Percentiles rank a stretch among this genome's conserved stretches.
Conservation (phyloP, 2,329 filamentous ascomycete species). For the Ophiosphaerella korrae region DNA sequence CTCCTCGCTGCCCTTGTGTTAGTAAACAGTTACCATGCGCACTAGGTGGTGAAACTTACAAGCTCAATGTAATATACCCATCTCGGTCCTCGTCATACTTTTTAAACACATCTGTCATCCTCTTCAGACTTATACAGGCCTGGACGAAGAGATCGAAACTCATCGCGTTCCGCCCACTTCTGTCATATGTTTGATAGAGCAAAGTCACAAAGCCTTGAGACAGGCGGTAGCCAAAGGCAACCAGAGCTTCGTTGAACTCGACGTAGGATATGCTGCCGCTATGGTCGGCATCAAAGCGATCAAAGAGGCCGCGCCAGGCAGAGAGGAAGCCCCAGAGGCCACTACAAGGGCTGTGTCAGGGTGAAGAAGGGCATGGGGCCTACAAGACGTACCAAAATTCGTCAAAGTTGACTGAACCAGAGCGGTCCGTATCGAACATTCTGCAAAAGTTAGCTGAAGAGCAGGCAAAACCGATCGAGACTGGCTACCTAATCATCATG, state of each 20-base stretch:
- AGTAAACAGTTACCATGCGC: conserved; percentile 3
- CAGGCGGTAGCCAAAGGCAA: conserved; percentile 90
- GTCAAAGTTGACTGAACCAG: conserved; percentile 87
- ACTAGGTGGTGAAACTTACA: conserved; percentile 49
- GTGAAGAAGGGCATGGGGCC: neutral
- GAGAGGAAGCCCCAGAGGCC: conserved; percentile 95
- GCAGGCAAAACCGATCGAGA: neutral
- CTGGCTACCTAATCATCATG: conserved; percentile 81
- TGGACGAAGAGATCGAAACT: conserved; percentile 95
- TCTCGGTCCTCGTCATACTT: conserved; percentile 97
- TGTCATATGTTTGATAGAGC: conserved; percentile 86
- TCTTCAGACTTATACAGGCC: conserved; percentile 92
- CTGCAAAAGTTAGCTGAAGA: conserved; percentile 40
- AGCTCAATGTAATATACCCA: conserved; percentile 71
- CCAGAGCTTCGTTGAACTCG: conserved; percentile 88
- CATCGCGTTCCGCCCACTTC: conserved; percentile 53
- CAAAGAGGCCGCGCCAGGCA: conserved; percentile 91
- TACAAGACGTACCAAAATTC: conserved; percentile 73
- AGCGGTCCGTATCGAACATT: conserved; percentile 96
- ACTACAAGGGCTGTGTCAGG: conserved; percentile 35
- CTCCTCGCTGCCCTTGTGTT: conserved; percentile 50
- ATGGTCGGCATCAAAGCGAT: conserved; percentile 88
- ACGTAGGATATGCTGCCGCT: conserved; percentile 83
- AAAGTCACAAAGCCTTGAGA: conserved; percentile 82
- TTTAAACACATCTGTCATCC: conserved; percentile 99